These are phyloP conservation scores for Inonotus hispidus DNA, from an alignment of 1,284 basidiomycete genomes.

Conservation along the genomic window DNA sequence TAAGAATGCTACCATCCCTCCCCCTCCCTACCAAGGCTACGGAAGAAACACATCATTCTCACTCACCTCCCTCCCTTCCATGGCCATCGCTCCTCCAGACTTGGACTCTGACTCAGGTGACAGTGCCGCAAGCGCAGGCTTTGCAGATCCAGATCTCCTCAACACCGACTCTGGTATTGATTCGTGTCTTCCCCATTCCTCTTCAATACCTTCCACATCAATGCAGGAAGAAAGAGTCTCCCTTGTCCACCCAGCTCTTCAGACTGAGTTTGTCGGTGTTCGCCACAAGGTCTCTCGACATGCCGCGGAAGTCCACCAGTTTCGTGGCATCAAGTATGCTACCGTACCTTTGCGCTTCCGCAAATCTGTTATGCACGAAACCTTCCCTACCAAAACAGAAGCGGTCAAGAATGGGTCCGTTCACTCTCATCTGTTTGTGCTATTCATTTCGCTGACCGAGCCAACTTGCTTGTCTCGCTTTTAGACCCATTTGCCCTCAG, in stretches of 20 bases:
- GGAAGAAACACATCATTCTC: no score
- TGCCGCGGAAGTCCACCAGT: slow-evolving; percentile 58
- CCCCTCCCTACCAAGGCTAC: not conserved
- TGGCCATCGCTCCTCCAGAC: slow-evolving; percentile 12
- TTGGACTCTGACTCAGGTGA: slow-evolving; percentile 10
- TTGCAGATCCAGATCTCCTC: not conserved
- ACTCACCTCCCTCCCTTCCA: not conserved
- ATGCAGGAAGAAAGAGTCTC: slow-evolving; percentile 1
- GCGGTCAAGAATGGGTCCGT: slow-evolving; percentile 59
- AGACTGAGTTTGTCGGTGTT: slow-evolving; percentile 60
- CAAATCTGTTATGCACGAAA: slow-evolving; percentile 53
- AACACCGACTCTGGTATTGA: slow-evolving; percentile 1
- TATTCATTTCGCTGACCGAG: not conserved
- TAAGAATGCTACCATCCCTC: not conserved
- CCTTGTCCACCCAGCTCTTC: slow-evolving; percentile 29
- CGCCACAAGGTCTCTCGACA: slow-evolving; percentile 53
- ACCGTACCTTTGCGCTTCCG: slow-evolving; percentile 67
- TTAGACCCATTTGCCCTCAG: slow-evolving; percentile 73
- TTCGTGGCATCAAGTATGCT: slow-evolving; percentile 70
- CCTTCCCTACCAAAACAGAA: slow-evolving; percentile 52
- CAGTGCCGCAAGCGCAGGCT: slow-evolving; percentile 1
- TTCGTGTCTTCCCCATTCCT: not conserved
- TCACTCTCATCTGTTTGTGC: not conserved
- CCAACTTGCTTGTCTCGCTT: not conserved
- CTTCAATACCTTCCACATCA: not conserved